Base-by-base conservation (phyloP, 2,329 filamentous ascomycete genomes). In the Metarhizium anisopliae region DNA sequence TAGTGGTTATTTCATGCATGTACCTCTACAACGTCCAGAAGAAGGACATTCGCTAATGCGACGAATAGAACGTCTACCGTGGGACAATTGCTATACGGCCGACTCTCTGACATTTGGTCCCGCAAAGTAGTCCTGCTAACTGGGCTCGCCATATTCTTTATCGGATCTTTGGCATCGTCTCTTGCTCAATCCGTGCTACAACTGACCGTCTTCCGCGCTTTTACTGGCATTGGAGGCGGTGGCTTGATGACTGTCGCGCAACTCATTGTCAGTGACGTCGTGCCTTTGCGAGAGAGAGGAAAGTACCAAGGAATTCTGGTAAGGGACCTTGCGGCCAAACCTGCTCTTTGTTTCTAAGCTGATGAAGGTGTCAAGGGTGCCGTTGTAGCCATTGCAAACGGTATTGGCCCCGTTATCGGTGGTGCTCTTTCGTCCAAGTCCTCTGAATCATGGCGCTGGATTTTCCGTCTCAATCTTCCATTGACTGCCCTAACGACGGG, bases 201-300 rank as follows among this genome's bases (percentile, higher is more conserved):
- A 51, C 66, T 75, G 25, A 72, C 70, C 8, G 53, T 74, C 50
- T 74, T 74, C 50, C 72, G 73, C 3, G 69, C 68, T 35, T 69
- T 74, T 32, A 74, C 72, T 7, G 71, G 73, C 51, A 79, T 89
- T 55, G 87, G 87, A 20, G 87, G 86, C 11, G 86, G 84, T 1
- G 87, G 87, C 2, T 83, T 90, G 76, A 85, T 83, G 51, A 85
- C 85, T 0, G 82, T 89, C 49, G 83, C 85, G 8, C 82, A 79
- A 54, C 85, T 91, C 42, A 73, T 91, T 57, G 72, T 91, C 62
- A 86, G 82, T 59, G 88, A 92, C 67, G 77, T 90, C 13, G 80
- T 91, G 1, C 80, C 86, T 0, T 72, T 90, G 25, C 75, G 86
- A 4, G 81, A 89, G 57, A 74, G 87, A 55, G 88, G 87, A 0